These are phyloP conservation scores for Moniliella sp. DNA, from an alignment of 1,284 basidiomycete genomes.

Conservation along the genomic window DNA sequence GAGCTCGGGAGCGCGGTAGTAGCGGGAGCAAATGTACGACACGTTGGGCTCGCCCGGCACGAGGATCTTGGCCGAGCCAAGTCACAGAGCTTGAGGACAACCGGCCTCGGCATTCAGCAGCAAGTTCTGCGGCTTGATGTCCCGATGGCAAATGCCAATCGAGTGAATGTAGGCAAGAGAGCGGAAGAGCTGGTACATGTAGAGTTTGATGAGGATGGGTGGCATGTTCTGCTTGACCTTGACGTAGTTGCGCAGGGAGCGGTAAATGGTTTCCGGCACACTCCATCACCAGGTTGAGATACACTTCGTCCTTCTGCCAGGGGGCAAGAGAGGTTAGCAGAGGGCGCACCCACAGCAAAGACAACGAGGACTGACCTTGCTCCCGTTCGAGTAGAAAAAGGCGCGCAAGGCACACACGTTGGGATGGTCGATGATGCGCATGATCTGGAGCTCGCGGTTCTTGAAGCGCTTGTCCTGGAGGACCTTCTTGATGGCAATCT, in stretches of 20 bases:
- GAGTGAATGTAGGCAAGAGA: constrained; percentile 95
- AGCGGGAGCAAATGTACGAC: constrained; percentile 96
- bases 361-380: constrained; percentile 53
- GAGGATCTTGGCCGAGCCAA: constrained; percentile 94
- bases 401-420: constrained; percentile 36
- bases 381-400: constrained; percentile 97
- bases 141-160: constrained; percentile 66
- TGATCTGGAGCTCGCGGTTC: constrained; percentile 39
- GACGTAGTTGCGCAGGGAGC: constrained; percentile 90
- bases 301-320: constrained; percentile 90
- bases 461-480: constrained; percentile 99
- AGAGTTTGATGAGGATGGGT: constrained; percentile 92
- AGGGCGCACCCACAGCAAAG: no score
- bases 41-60: constrained; percentile 95
- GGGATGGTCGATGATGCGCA: constrained; percentile 1
- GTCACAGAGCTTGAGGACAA: constrained; percentile 90
- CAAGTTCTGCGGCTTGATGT: constrained; percentile 98
- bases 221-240: constrained; percentile 99
- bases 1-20: constrained; percentile 95
- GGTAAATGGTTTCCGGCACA: constrained; percentile 98
- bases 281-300: constrained; percentile 95
- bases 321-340: constrained; percentile 8
- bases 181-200: constrained; percentile 90
- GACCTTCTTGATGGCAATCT: no score
- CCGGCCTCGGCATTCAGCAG: constrained; percentile 88